phyloP scores from a whole-genome alignment of 352 stramenopile genomes.

The Phytophthora melonis region DNA sequence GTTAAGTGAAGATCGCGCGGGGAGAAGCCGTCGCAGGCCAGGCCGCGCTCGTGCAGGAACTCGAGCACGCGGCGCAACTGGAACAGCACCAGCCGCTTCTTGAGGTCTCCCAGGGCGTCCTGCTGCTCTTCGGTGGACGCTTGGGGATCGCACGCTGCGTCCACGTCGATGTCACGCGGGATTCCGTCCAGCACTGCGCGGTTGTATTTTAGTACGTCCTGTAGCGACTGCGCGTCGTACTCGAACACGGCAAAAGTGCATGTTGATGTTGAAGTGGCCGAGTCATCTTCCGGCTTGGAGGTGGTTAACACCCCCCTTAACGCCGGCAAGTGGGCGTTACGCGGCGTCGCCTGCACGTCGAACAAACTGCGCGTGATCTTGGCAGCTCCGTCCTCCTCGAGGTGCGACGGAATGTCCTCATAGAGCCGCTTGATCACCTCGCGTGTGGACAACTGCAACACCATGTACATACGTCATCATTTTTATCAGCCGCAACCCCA shows the following conservation, averaged over 20 bases:
- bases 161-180: slow-evolving; percentile 26
- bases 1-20: slow-evolving; percentile 57
- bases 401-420: slow-evolving; percentile 56
- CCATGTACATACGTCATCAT: background rate
- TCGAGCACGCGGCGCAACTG: slow-evolving; percentile 59
- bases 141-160: slow-evolving; percentile 20
- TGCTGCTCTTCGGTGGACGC: slow-evolving; percentile 22
- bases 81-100: slow-evolving; percentile 77
- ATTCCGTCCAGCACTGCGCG: slow-evolving; percentile 53
- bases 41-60: slow-evolving; percentile 52
- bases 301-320: slow-evolving; percentile 52
- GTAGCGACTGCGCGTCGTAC: slow-evolving; percentile 71
- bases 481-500: background rate
- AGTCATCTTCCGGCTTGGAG: background rate
- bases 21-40: slow-evolving; percentile 55
- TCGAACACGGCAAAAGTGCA: slow-evolving; percentile 65
- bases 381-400: slow-evolving; percentile 4
- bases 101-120: slow-evolving; percentile 55
- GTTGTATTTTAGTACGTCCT: slow-evolving; percentile 82
- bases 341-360: slow-evolving; percentile 35
- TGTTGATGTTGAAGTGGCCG: slow-evolving; percentile 23
- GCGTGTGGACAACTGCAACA: slow-evolving; percentile 27
- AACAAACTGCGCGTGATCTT: slow-evolving; percentile 36
- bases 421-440: slow-evolving; percentile 63
- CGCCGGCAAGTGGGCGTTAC: slow-evolving; percentile 40